Percentiles rank a stretch among this genome's conserved stretches.
Conservation (phyloP, 345 rosid genomes). For the Excoecaria agallocha region DNA sequence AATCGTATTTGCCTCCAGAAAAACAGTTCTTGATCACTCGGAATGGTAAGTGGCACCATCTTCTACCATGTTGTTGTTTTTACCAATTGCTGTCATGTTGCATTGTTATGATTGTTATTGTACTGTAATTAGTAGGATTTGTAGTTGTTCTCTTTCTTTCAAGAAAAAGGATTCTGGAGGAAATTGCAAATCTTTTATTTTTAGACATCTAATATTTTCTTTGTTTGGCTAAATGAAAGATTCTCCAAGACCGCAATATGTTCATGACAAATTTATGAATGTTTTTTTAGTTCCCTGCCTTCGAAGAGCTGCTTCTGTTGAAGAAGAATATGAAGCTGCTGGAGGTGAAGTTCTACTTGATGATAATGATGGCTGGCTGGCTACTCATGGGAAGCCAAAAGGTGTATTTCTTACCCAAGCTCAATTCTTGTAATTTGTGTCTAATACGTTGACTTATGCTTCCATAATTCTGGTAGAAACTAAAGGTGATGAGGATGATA, state of each 20-base stretch:
- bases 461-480: conserved; percentile 34
- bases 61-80: neutral
- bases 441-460: conserved; percentile 8
- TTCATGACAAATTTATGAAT: conserved; percentile 3
- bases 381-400: conserved; percentile 96
- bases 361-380: conserved; percentile 96
- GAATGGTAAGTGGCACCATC: conserved; percentile 53
- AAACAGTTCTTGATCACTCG: conserved; percentile 95
- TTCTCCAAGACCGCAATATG: neutral
- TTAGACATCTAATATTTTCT: neutral
- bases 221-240: neutral
- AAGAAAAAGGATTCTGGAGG: neutral
- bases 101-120: neutral
- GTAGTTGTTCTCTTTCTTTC: neutral
- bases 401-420: conserved; percentile 37
- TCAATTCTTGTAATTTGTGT: neutral
- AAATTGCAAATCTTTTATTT: neutral
- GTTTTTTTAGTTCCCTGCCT: conserved; percentile 75
- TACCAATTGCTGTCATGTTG: neutral
- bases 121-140: neutral
- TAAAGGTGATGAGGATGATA: conserved; percentile 67
- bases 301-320: conserved; percentile 86
- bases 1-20: conserved; percentile 75
- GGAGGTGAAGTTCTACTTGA: conserved; percentile 95
- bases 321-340: conserved; percentile 89